Conservation (phyloP, 2,329 filamentous ascomycete species). For the Pseudonectria buxi region DNA sequence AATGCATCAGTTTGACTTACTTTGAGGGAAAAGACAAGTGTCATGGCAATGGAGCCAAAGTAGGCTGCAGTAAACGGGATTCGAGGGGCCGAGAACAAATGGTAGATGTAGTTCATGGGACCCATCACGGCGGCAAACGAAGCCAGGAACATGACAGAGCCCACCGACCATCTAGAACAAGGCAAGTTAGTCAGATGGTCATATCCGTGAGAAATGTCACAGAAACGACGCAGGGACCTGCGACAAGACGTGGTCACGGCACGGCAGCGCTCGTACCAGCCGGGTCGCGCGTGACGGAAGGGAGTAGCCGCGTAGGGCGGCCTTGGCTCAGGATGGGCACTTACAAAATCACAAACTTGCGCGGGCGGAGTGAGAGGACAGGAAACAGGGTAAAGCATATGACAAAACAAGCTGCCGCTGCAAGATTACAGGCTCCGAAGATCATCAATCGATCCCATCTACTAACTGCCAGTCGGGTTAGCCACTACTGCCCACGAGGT, state of each 20-base stretch:
- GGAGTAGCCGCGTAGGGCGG: constrained; percentile 1
- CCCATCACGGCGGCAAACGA: constrained; percentile 97
- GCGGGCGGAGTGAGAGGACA: constrained; percentile 68
- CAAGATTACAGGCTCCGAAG: constrained; percentile 86
- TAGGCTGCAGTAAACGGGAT: constrained; percentile 91
- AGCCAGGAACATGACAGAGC: constrained; percentile 79
- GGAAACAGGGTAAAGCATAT: constrained; percentile 89
- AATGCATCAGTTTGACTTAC: constrained; percentile 50
- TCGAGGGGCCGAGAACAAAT: constrained; percentile 76
- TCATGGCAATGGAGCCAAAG: constrained; percentile 86
- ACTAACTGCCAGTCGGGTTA: constrained; percentile 62
- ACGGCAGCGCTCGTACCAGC: constrained; percentile 4
- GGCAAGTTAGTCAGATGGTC: constrained; percentile 19
- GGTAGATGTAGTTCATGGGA: constrained; percentile 71
- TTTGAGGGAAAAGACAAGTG: constrained; percentile 85
- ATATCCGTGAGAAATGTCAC: constrained; percentile 4
- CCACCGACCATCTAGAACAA: constrained; percentile 77
- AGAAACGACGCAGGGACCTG: constrained; percentile 11
- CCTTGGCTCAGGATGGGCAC: constrained; percentile 35
- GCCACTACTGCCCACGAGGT: constrained; percentile 34
- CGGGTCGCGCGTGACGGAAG: constrained; percentile 11
- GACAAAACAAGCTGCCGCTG: constrained; percentile 84
- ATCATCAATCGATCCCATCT: constrained; percentile 93
- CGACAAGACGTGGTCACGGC: constrained; percentile 10
- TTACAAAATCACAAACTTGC: constrained; percentile 97